Conservation (phyloP, 2,329 filamentous ascomycete genomes). For the Epichloe scottii region DNA sequence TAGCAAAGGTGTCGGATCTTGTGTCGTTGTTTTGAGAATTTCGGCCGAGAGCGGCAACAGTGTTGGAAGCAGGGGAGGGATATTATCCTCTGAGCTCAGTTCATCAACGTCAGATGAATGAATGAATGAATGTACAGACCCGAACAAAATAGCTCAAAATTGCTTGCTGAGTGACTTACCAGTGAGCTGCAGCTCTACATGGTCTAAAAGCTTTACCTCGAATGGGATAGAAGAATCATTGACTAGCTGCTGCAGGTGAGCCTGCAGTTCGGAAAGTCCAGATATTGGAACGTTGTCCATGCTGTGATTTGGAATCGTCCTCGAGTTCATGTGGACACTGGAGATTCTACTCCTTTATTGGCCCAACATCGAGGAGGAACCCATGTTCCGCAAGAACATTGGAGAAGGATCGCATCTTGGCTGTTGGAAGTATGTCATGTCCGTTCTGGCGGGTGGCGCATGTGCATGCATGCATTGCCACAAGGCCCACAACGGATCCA, state of each 20-base stretch:
- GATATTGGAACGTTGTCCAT: conserved; percentile 33
- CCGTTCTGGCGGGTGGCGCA: too few species aligned
- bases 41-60: conserved; percentile 41
- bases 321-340: conserved; percentile 14
- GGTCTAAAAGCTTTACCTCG: conserved; percentile 40
- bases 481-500: neutral
- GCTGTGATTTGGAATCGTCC: conserved; percentile 24
- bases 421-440: too few species aligned
- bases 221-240: conserved; percentile 29
- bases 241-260: conserved; percentile 39
- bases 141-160: neutral
- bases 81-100: conserved; percentile 33
- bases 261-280: conserved; percentile 40
- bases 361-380: too few species aligned
- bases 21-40: conserved; percentile 37
- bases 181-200: conserved; percentile 46
- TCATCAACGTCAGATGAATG: neutral
- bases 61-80: conserved; percentile 35
- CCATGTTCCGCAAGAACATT: too few species aligned
- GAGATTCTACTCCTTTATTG: too few species aligned
- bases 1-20: conserved; percentile 38
- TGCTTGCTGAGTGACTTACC: conserved; percentile 21
- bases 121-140: neutral
- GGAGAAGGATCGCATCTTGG: too few species aligned
- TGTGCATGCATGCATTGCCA: too few species aligned